Base-by-base conservation (phyloP, 2,329 filamentous ascomycete genomes). In the Pseudohalonectria lignicola region DNA sequence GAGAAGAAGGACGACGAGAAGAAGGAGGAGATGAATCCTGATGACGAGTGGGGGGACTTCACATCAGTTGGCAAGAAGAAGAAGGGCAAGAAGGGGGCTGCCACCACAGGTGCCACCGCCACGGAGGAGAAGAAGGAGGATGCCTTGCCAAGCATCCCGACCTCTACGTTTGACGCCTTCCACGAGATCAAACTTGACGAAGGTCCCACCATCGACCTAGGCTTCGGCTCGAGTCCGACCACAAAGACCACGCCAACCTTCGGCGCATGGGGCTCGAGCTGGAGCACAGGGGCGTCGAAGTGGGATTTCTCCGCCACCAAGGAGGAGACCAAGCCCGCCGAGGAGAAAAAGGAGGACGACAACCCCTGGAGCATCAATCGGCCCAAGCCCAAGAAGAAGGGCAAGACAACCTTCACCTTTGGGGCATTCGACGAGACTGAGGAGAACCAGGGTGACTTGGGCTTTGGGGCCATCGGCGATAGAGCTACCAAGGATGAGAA, bases 151-250 rank as follows among this genome's bases (percentile, higher is more conserved):
- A 44, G 16, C 39, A 47, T 28, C 31, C 52, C 41, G 11, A 43
- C 53, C 3, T 48, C 52, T 17, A 66, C 65, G 34, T 59, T 67
- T 31, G 69, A 72, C 40, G 59, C 67, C n/a, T 84, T 85, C 47
- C 69, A 82, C 32, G 79, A 85, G 20, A 76, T 86, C 46, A 82
- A 76, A 49, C 57, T 86, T 19, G 71, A 78, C 45, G 76, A 80
- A 40, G 66, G 62, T n/a, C 72, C 75, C 2, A 71, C 74, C 39
- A 52, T 76, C 5, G 72, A 78, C 43, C 51, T 76, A 12, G 69
- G 64, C 42, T 68, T 77, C 47, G 69, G 68, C 36, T 53, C 61
- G n/a, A 58, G 18, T 15, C 10, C n/a, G 12, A 25, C 56, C 28
- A 52, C 52, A 11, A 71, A 71, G 45, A 51, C 56, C 29, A 43